Evolutionary conservation across 2,329 filamentous ascomycete genomes (phyloP).

Genomic region (Penicillium sp.): DNA sequence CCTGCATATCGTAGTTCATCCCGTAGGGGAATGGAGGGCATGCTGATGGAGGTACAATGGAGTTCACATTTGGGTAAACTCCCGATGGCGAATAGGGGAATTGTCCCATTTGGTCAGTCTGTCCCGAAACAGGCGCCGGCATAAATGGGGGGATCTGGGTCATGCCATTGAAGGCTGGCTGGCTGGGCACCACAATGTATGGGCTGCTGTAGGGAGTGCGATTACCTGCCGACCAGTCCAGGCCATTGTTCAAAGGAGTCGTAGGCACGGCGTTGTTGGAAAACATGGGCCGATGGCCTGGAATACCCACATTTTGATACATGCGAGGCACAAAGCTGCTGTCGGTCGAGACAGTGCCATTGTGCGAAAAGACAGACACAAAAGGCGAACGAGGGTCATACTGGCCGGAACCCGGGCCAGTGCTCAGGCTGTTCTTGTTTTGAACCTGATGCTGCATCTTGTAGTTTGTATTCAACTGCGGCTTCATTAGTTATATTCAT

Average conservation of each 20-base stretch:
- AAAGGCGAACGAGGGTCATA: constrained; percentile 28
- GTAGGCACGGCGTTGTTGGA: constrained; percentile 25
- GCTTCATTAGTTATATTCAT: background rate
- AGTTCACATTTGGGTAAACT: constrained; percentile 37
- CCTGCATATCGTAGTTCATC: constrained; percentile 34
- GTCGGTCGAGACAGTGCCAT: constrained; percentile 15
- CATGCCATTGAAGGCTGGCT: constrained; percentile 31
- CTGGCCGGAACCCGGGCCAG: constrained; percentile 19
- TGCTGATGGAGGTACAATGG: constrained; percentile 30
- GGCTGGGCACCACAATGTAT: constrained; percentile 32
- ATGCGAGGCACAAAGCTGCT: constrained; percentile 22
- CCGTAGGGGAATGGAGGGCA: constrained; percentile 37
- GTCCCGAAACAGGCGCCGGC: constrained; percentile 26
- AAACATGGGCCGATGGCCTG: constrained; percentile 29
- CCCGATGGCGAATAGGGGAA: constrained; percentile 36
- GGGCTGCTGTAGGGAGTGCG: constrained; percentile 29
- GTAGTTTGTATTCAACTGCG: background rate
- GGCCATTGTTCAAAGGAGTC: constrained; percentile 22
- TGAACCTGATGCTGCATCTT: constrained; percentile 28
- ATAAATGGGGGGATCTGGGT: constrained; percentile 28
- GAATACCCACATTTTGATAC: constrained; percentile 27
- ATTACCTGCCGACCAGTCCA: constrained; percentile 28
- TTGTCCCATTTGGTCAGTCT: constrained; percentile 32
- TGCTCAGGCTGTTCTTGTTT: constrained; percentile 23
- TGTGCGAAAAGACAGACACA: constrained; percentile 21